Evolutionary conservation across 2,329 filamentous ascomycete species (phyloP), one percentile per base, ranked within the genome.

Genomic region (Claviceps digitariae): DNA sequence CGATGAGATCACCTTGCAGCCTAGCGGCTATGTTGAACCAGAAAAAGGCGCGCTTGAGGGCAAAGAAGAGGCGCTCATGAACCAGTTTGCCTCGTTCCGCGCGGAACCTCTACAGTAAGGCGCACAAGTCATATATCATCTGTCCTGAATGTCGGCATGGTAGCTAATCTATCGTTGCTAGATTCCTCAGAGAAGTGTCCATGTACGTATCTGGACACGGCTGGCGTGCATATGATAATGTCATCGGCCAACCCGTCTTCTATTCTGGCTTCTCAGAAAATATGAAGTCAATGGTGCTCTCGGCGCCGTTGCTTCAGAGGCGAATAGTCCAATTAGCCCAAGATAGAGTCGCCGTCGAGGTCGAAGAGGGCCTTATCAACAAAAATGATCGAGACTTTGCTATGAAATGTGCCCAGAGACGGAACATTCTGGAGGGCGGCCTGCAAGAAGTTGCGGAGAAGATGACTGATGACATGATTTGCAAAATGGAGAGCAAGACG

Each of bases 381-480:
- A 71, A 70, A 31, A 68, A 78, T 21, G 79, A 81, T 59, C 74
- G 74, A 51, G 74, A 81, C 53, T 78, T 78, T 63, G 58, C 56
- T 9, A 54, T 64, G 34, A 74, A 81, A 66, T 74, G 76, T 53
- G 70, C 71, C 4, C 77, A 76, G 57, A 73, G 79, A 53, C 79
- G 75, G 52, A 73, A 71, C 53, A 81, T 86, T 61, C 80, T 97
- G 53, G 83, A 90, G 63, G 74, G 75, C 40, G 84, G 84, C 54
- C 72, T 98, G 47, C 77, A 82, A 52, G 83, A 95, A 63, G 84
- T 96, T 4, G 86, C 88, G 4, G 88, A 93, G 58, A 83, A 85
- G 59, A 84, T 93, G 78, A 88, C 90, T 25, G 89, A 95, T 64
- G 82, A 85, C 57, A 97, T 98, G 93, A 96, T 98, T 57, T 97